A percentile compares a stretch with the other conserved stretches of the same genome.
phyloP scores from a whole-genome alignment of 495 filamentous ascomycete species.

The Sabuloglossum arenarium region DNA sequence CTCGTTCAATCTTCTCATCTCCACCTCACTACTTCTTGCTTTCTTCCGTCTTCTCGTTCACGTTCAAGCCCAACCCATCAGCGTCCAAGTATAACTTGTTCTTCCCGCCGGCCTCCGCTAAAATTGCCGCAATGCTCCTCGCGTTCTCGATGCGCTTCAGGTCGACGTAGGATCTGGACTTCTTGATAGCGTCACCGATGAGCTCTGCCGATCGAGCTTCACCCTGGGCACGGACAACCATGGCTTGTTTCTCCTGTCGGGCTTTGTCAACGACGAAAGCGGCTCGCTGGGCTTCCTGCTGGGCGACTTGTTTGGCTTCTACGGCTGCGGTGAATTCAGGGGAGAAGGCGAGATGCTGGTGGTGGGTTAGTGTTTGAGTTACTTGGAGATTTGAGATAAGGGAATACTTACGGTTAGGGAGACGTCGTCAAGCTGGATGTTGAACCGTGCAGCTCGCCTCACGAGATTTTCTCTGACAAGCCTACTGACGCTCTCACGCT shows the following conservation, averaged over 20 bases:
- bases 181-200: conserved; percentile 98
- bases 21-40: not conserved
- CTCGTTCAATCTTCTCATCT: not conserved
- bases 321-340: conserved; percentile 98
- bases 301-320: conserved; percentile 96
- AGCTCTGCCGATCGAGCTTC: conserved; percentile 95
- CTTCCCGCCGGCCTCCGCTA: conserved; percentile 68
- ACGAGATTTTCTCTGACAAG: conserved; percentile 87
- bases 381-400: not conserved
- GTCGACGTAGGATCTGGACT: conserved; percentile 90
- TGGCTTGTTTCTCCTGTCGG: conserved; percentile 97
- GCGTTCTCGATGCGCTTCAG: conserved; percentile 96
- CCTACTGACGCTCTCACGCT: conserved; percentile 85
- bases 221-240: conserved; percentile 96
- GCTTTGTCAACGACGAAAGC: conserved; percentile 98
- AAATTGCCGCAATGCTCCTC: conserved; percentile 55
- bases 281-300: conserved; percentile 93
- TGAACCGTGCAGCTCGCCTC: conserved; percentile 79
- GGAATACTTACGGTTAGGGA: conserved; percentile 61
- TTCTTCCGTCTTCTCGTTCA: conserved; percentile 16
- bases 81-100: conserved; percentile 91
- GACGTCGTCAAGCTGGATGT: conserved; percentile 93
- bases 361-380: not conserved
- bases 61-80: conserved; percentile 77
- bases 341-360: conserved; percentile 91